Base-by-base conservation (phyloP, 345 rosid species). In the Rhizophora apiculata region DNA sequence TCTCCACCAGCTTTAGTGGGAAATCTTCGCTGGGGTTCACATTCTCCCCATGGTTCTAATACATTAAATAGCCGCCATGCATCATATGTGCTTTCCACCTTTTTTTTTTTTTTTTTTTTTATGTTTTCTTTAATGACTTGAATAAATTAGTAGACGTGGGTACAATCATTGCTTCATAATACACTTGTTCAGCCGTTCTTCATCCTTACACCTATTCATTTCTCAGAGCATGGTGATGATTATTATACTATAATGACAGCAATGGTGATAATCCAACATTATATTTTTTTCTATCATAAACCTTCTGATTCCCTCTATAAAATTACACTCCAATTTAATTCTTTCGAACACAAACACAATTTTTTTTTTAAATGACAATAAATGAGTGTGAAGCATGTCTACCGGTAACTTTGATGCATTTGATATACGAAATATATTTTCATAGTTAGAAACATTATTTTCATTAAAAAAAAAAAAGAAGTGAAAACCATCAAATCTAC, bases 151-250 rank as follows among this genome's bases (percentile, higher is more conserved):
- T 63, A 57, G 68, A 62, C 68, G 56, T 74, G 78, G 78, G 30
- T 29, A 22, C 73, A 74, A 74, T 74, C 55, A 74, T 74, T 74
- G 78, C 57, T 55, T 56, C 73, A 54, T 62, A 26, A 73, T 67
- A 51, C 53, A 22, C 58, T 11, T 30, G 29, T 55, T 55, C 46
- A 7, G 46, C 11, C 2, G 46, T 39, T 39, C 10, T 39, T 39
- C 9, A 9, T 39, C 59, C 10, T 55, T 55, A 55, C 22, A 8
- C 24, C 2, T 1, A 20, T 5, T 8, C 22, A n/a, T 22, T 9
- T 55, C 15, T 55, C 59, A 55, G 13, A 7, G 22, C 27, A 22
- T 55, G 29, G 29, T 55, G 59, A 55, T 22, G 59, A 55, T 55
- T 21, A 55, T 55, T 21, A 55, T 21, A 8, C 27, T 8, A 55